Percentiles rank a stretch among this genome's conserved stretches.
These are phyloP conservation scores for Aspergillus transmontanensis DNA, from an alignment of 2,329 filamentous ascomycete genomes.

Conservation along the genomic window DNA sequence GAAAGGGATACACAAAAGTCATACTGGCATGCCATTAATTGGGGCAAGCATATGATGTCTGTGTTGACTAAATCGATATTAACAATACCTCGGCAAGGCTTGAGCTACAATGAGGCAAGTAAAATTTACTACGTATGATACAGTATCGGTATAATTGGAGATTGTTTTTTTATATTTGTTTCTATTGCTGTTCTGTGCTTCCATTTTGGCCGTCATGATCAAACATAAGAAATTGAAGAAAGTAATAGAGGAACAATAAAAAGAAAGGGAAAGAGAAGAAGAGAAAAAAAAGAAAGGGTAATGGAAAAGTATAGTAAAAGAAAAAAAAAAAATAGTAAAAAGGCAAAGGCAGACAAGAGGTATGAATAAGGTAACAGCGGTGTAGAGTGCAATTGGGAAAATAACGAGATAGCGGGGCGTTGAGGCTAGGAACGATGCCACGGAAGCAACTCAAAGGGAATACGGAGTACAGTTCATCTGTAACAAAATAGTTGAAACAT, in stretches of 20 bases:
- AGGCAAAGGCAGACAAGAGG: constrained; percentile 7
- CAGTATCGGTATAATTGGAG: not conserved
- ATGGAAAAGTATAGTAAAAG: constrained; percentile 16
- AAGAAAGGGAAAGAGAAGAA: constrained; percentile 17
- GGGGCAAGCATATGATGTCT: not conserved
- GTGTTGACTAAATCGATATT: not conserved
- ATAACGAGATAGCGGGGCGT: constrained; percentile 18
- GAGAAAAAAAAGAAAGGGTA: constrained; percentile 14
- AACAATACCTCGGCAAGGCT: not conserved
- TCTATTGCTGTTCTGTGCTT: constrained; percentile 12
- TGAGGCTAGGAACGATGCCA: constrained; percentile 31
- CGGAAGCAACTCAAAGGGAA: constrained; percentile 28
- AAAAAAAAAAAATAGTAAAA: constrained; percentile 19
- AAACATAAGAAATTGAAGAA: constrained; percentile 19
- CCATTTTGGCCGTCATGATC: constrained; percentile 16
- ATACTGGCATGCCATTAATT: not conserved
- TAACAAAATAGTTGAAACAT: constrained; percentile 24
- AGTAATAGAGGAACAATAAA: constrained; percentile 18
- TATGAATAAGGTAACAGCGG: constrained; percentile 1
- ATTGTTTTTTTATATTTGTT: not conserved
- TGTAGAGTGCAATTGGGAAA: constrained; percentile 4
- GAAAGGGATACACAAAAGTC: not conserved
- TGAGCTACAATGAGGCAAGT: not conserved
- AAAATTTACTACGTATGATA: not conserved
- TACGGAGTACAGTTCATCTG: constrained; percentile 25